Evolutionary conservation across 2,329 filamentous ascomycete species (phyloP).

Genomic region (Penicillium italicum): DNA sequence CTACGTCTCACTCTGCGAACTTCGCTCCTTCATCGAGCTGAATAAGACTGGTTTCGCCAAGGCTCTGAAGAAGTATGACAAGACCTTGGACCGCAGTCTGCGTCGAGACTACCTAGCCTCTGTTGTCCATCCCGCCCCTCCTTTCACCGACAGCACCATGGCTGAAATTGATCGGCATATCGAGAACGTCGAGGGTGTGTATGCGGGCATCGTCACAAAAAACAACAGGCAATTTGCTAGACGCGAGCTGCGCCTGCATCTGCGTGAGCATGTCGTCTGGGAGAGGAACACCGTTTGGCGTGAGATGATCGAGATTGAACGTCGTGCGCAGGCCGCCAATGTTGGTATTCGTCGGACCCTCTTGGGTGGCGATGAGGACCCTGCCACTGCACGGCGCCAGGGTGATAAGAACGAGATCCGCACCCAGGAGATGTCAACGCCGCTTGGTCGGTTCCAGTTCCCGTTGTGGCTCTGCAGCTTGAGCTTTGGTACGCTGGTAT

Average conservation of each 20-base stretch:
- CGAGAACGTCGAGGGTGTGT: conserved; percentile 69
- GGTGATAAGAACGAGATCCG: conserved; percentile 70
- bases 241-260: conserved; percentile 81
- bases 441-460: conserved; percentile 69
- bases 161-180: conserved; percentile 69
- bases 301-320: conserved; percentile 97
- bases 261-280: conserved; percentile 97
- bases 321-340: conserved; percentile 89
- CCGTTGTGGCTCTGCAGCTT: conserved; percentile 81
- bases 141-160: conserved; percentile 73
- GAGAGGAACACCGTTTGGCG: conserved; percentile 98
- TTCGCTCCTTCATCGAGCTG: conserved; percentile 92
- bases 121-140: conserved; percentile 72
- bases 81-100: conserved; percentile 80
- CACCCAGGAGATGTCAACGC: conserved; percentile 71
- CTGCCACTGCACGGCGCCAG: conserved; percentile 67
- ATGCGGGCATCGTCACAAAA: conserved; percentile 75
- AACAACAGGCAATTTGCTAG: conserved; percentile 74
- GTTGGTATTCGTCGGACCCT: conserved; percentile 75
- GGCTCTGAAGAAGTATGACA: conserved; percentile 97
- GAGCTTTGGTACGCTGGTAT: conserved; percentile 72
- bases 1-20: conserved; percentile 89
- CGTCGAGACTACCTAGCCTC: conserved; percentile 72
- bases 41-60: conserved; percentile 97
- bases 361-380: conserved; percentile 69